Evolutionary conservation across 2,329 filamentous ascomycete species (phyloP), one percentile per base, ranked within the genome.

Genomic region (Metarhizium rileyi): DNA sequence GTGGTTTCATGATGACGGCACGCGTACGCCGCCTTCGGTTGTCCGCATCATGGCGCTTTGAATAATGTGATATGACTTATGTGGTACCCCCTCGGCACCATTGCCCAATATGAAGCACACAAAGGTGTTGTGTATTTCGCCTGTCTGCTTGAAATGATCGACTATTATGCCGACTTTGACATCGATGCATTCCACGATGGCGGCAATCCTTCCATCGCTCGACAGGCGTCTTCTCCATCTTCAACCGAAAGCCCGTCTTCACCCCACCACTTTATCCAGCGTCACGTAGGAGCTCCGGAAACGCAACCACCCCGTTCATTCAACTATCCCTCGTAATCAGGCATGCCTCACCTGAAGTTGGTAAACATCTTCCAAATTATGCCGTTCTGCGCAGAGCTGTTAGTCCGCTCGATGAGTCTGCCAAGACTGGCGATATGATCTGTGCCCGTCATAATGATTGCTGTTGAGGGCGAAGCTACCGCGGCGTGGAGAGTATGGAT

Each of bases 101-200:
- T 83, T 83, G 62, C 83, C 79, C 1, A 72, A 78, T 67, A 83
- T 75, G 69, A 84, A 83, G 57, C 75, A 72, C 46, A 84, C 70
- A 52, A 83, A 77, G 2, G 80, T 84, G 60, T 83, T 81, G 53
- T 84, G 80, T 1, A 79, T 67, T 58, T 84, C 79, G 50, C 72
- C 76, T 2, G 72, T 76, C 41, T 70, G 59, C 50, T 76, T 66
- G 3, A 83, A 70, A 55, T 81, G 76, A 33, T 77, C 66, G 22
- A 81, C 64, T 2, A 83, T 74, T 50, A 76, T 76, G 35, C 80
- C 80, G 18, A 84, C 72, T 51, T 81, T 80, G 50, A 61, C 60
- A 56, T 84, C 81, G 48, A 83, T 82, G 47, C 69, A 70, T 50
- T 83, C 78, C 3, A 83, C 79, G 77, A 84, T 84, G 12, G 70